Base-by-base conservation (phyloP, 148 eudicot species). In the Diospyros lotus region DNA sequence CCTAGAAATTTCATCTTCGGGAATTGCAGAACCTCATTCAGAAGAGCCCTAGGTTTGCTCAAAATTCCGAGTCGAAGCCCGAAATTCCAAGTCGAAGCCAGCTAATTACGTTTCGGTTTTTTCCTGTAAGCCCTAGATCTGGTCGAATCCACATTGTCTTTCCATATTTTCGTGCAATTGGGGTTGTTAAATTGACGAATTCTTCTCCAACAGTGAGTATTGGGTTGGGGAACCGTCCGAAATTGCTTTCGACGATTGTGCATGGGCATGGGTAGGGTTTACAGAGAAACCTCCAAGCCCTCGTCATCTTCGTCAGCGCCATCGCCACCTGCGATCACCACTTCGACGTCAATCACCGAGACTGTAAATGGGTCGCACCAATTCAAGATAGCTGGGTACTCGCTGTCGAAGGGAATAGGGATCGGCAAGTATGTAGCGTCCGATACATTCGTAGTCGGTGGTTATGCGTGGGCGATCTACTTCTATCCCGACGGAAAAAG, bases 401-500 rank as follows among this genome's bases (percentile, higher is more conserved):
- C 86, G 8, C 61, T 82, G 53, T 75, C 83, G 14, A 89, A 87
- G 71, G 83, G 87, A 4, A 84, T 82, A 2, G 85, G 88, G 13
- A 80, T 82, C 5, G 89, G 89, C 64, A 87, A 84, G 66, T 84
- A 87, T 79, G 46, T 82, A 45, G 79, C 89, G 0, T 87, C 89
- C 0, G 87, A 87, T 13, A 87, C 77, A 7, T 87, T 87, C 55
- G 63, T 15, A 73, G 86, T 87, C 1, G 89, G 86, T 5, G 89
- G 87, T 1, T 78, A 82, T 58, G 10, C 76, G 45, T 87, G 87
- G 87, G 86, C 89, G 62, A 82, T 87, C 45, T 84, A 84, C 72
- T 87, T 84, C 55, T 84, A 84, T 73, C 89, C 89, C 2, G 89
- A 87, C 50, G 89, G 89, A 41, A 86, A 86, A 64, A 86, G 87